Evolutionary conservation across 2,329 filamentous ascomycete genomes (phyloP), one percentile per base, ranked within the genome.

Genomic region (Aspergillus glaucus): DNA sequence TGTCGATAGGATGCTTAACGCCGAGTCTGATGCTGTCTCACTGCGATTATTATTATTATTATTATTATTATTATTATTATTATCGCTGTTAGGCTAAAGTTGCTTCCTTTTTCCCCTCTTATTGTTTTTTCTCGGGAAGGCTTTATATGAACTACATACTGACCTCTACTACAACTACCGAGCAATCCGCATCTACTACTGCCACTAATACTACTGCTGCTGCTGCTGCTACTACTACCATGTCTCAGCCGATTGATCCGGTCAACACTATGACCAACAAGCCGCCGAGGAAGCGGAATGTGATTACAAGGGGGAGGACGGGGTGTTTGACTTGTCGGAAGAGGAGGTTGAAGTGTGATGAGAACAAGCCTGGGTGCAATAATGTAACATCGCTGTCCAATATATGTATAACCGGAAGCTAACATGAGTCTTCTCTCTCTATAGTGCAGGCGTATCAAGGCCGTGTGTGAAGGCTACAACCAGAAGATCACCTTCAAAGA

Each of bases 231-330:
- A 3, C 26, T 10, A 12, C 26, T 30, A 30, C 10, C 9, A 30
- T 30, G 26, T 34, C 36, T 45, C 44, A 28, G 6, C 19, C 19
- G 26, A 12, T 12, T 30, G 9, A 4, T 21, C 37, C 37, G 10
- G 19, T 12, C 37, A 6, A 12, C 5, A 4, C 37, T 17, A 40
- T 7, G 34, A 3, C 34, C 37, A 21, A 22, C 15, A 40, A 46
- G 15, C 44, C 49, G 6, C 40, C 36, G 21, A 51, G 51, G 34
- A 53, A 50, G 46, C 48, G 53, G 22, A 54, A 55, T 50, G 53
- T 55, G n/a, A 41, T 54, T n/a, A 52, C 53, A 43, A 49, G 53
- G 14, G 53, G 51, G 24, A 46, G 53, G 24, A 55, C 48, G n/a
- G 53, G 53, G 9, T 55, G 53, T 24, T 36, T 54, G 9, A 55